Evolutionary conservation across 805 yeast species (phyloP).

Genomic region (Lipomyces sp.): DNA sequence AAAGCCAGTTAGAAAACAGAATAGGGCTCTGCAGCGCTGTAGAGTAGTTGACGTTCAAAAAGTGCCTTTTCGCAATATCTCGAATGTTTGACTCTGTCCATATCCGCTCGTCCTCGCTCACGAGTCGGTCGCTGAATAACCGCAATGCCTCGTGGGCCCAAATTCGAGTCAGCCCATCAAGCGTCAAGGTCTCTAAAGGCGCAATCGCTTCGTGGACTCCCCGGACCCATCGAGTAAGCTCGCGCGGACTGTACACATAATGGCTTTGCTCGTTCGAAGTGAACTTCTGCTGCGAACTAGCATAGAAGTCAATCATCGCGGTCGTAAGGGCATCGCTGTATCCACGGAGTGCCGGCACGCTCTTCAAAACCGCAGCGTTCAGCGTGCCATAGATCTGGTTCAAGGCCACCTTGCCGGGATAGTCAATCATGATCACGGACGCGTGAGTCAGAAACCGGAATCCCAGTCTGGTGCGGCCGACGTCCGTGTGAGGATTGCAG

Average conservation of each 20-base stretch:
- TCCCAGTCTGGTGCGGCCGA: conserved; percentile 61
- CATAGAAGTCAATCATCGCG: conserved; percentile 67
- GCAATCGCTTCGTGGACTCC: conserved; percentile 60
- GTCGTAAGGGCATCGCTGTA: conserved; percentile 51
- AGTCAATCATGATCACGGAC: conserved; percentile 67
- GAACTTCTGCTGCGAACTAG: conserved; percentile 44
- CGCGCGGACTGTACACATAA: conserved; percentile 84
- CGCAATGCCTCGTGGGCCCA: conserved; percentile 83
- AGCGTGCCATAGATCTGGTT: conserved; percentile 64
- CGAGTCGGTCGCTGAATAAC: conserved; percentile 71
- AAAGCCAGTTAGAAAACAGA: conserved; percentile 71
- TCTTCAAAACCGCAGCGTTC: conserved; percentile 52
- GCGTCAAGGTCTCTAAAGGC: conserved; percentile 39
- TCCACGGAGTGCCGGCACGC: conserved; percentile 59
- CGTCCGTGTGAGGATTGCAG: conserved; percentile 83
- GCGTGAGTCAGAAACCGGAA: conserved; percentile 65
- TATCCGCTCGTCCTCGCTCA: conserved; percentile 44
- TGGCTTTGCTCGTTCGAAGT: conserved; percentile 46
- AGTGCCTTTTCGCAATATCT: conserved; percentile 40
- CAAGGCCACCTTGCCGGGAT: conserved; percentile 66
- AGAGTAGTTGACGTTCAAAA: conserved; percentile 47
- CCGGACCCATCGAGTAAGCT: conserved; percentile 79
- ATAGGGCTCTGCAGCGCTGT: conserved; percentile 50
- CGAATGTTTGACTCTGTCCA: conserved; percentile 47
- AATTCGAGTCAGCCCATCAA: conserved; percentile 53